Evolutionary conservation across 1,284 basidiomycete genomes (phyloP), one percentile per base, ranked within the genome.

Genomic region (Trametes polyzona): DNA sequence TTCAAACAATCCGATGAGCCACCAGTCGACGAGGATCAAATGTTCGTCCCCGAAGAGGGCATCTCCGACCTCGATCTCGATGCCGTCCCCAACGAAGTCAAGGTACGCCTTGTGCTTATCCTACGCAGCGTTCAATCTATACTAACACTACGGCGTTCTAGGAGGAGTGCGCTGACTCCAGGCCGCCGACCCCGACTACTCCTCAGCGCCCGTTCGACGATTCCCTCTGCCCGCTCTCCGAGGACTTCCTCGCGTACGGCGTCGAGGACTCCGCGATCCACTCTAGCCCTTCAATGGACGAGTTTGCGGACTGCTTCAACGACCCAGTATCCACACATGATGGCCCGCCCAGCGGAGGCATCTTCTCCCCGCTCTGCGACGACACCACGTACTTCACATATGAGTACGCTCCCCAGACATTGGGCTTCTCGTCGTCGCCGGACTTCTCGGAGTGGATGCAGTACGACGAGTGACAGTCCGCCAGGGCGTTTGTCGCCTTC

Each of bases 41-140:
- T 40, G 6, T 80, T 78, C 52, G 71, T 78, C 12, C 56, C 73
- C 71, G 9, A 63, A 68, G 11, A 71, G 74, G 1, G 81, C 81
- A 35, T 78, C 79, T 4, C 61, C 67, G 40, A n/a, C n/a, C 64
- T 81, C 26, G 68, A 71, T 33, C 67, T 81, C 27, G 67, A 67
- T 27, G 42, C 41, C 11, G n/a, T n/a, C n/a, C n/a, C n/a, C n/a
- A n/a, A n/a, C n/a, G n/a, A n/a, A n/a, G n/a, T n/a, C n/a, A n/a
- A n/a, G n/a, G n/a, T n/a, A n/a, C n/a, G n/a, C n/a, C n/a, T n/a
- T n/a, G n/a, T n/a, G n/a, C n/a, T n/a, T n/a, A n/a, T n/a, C n/a
- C n/a, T n/a, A n/a, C n/a, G n/a, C n/a, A n/a, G n/a, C n/a, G n/a
- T n/a, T n/a, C n/a, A n/a, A n/a, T n/a, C n/a, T n/a, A n/a, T n/a